Conservation (phyloP, 108 stramenopile species). For the Cylindrotheca closterium region DNA sequence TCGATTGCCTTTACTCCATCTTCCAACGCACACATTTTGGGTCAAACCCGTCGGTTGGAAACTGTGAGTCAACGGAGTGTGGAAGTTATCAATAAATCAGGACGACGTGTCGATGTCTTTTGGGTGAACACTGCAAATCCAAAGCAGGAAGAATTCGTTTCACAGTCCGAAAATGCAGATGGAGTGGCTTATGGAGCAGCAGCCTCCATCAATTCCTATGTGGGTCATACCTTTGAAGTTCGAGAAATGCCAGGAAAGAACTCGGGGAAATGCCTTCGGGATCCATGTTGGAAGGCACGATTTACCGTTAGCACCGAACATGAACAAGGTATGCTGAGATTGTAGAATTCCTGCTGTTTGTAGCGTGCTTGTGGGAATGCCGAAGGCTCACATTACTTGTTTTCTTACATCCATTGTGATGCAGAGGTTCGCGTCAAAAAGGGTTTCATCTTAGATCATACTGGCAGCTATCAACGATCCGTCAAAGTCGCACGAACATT, state of each 20-base stretch:
- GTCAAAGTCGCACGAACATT: constrained; percentile 37
- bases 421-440: constrained; percentile 24
- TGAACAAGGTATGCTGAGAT: constrained; percentile 65
- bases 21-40: constrained; percentile 7
- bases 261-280: constrained; percentile 55
- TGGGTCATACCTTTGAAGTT: constrained; percentile 74
- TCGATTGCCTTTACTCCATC: background rate
- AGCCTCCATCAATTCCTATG: constrained; percentile 43
- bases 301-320: constrained; percentile 63
- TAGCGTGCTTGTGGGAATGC: too few relatives aligned
- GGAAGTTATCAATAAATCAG: constrained; percentile 50
- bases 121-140: constrained; percentile 49
- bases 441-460: constrained; percentile 39
- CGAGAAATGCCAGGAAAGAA: constrained; percentile 66
- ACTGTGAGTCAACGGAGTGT: constrained; percentile 25
- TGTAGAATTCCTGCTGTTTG: too few relatives aligned
- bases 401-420: too few relatives aligned
- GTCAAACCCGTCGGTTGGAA: constrained; percentile 7
- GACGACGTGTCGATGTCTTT: constrained; percentile 55
- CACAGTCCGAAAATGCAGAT: constrained; percentile 41
- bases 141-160: constrained; percentile 21
- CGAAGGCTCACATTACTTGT: too few relatives aligned
- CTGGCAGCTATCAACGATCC: constrained; percentile 49
- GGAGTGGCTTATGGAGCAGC: constrained; percentile 56
- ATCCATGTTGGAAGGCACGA: constrained; percentile 48